Conservation (phyloP, 164 flowering plant genomes). For the Tetracentron sinense region DNA sequence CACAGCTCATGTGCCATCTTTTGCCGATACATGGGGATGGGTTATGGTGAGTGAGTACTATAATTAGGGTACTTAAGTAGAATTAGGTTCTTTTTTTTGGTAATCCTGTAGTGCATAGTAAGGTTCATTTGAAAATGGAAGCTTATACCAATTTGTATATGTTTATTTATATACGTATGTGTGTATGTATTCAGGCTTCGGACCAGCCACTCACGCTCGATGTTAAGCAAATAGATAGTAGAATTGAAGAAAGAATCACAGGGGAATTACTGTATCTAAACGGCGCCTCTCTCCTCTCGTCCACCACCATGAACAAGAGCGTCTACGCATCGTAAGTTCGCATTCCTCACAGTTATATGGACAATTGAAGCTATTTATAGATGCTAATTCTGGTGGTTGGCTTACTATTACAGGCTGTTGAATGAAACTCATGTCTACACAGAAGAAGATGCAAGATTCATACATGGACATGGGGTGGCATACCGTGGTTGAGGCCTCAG, state of each 20-base stretch:
- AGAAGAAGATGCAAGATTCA: conserved; percentile 73
- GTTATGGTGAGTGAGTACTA: conserved; percentile 55
- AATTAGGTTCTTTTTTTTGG: no score
- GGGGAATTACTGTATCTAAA: conserved; percentile 63
- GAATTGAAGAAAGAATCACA: conserved; percentile 53
- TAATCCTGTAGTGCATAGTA: no score
- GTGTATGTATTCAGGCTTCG: conserved; percentile 51
- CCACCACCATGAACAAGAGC: conserved; percentile 66
- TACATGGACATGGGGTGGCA: conserved; percentile 74
- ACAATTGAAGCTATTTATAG: no score
- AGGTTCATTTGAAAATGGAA: no score
- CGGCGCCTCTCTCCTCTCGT: conserved; percentile 58
- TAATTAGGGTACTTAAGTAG: no score
- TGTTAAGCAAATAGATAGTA: conserved; percentile 53
- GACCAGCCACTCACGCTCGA: conserved; percentile 58
- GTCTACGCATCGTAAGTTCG: conserved; percentile 51
- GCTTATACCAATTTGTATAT: no score
- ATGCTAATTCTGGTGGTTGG: not conserved
- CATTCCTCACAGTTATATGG: no score
- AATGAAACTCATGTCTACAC: conserved; percentile 85
- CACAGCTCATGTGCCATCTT: conserved; percentile 87
- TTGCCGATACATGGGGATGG: conserved; percentile 97
- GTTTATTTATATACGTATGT: no score
- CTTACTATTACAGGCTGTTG: conserved; percentile 43
- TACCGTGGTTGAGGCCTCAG: conserved; percentile 15